These are phyloP conservation scores for Saraca asoca DNA, from an alignment of 331 rosid genomes.

Conservation along the genomic window DNA sequence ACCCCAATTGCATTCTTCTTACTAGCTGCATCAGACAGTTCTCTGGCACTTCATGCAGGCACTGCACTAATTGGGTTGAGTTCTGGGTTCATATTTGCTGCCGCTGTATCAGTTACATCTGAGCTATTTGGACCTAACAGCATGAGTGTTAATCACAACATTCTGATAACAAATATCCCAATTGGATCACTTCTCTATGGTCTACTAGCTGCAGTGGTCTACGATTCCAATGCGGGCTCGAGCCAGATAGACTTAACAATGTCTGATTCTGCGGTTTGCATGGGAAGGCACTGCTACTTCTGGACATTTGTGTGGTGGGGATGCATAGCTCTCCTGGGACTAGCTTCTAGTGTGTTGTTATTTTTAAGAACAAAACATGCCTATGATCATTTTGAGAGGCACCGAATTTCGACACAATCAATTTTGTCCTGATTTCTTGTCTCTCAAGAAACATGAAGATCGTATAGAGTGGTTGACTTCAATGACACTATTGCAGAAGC, in stretches of 20 bases:
- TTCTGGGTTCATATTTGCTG: slow-evolving; percentile 94
- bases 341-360: slow-evolving; percentile 61
- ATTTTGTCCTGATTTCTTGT: slow-evolving; percentile 28
- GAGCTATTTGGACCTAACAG: slow-evolving; percentile 89
- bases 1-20: slow-evolving; percentile 82
- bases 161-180: slow-evolving; percentile 87
- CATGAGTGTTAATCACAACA: slow-evolving; percentile 87
- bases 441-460: slow-evolving; percentile 14
- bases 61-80: slow-evolving; percentile 85
- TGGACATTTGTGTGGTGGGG: slow-evolving; percentile 86
- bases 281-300: slow-evolving; percentile 82
- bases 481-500: too few relatives aligned
- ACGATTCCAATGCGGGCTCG: slow-evolving; percentile 58
- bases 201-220: slow-evolving; percentile 74
- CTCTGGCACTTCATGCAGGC: slow-evolving; percentile 51
- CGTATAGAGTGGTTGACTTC: too few relatives aligned
- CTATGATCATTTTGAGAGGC: slow-evolving; percentile 68
- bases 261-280: slow-evolving; percentile 65
- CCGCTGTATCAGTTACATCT: slow-evolving; percentile 90
- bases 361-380: slow-evolving; percentile 86
- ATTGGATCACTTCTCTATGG: slow-evolving; percentile 90
- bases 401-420: slow-evolving; percentile 54
- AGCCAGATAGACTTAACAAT: too few relatives aligned
- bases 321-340: slow-evolving; percentile 70
- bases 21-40: slow-evolving; percentile 63